Evolutionary conservation across 768 basidiomycete genomes (phyloP), one percentile per base, ranked within the genome.

Genomic region (Trametopsis cervina): DNA sequence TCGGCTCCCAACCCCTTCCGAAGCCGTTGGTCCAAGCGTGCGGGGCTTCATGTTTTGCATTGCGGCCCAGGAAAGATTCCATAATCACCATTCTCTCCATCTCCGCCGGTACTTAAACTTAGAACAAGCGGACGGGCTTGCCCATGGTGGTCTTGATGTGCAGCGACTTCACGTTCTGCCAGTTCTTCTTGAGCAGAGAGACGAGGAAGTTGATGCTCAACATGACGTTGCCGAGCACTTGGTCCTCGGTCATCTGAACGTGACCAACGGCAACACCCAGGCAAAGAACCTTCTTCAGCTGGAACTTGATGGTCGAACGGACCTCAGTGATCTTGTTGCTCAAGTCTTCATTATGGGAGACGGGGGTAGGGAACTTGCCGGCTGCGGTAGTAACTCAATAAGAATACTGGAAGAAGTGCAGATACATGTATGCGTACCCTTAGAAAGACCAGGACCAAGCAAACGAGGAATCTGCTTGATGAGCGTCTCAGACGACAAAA

Each of bases 401-500:
- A n/a, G n/a, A n/a, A n/a, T n/a, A n/a, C n/a, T n/a, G n/a, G n/a
- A n/a, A n/a, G n/a, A n/a, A n/a, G n/a, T n/a, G n/a, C n/a, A n/a
- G n/a, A n/a, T n/a, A n/a, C n/a, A n/a, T n/a, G n/a, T n/a, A n/a
- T n/a, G 68, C 73, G 40, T 53, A 89, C 91, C 92, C 78, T 98
- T 99, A 64, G 95, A 98, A 52, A 99, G 87, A 89, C 96, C 96
- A 60, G 96, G 96, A 52, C 96, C 96, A 53, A 99, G 83, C 45
- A 98, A 83, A 94, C 96, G 95, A 58, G 96, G 96, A 53, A 99
- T 98, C 75, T 97, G 95, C 79, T 96, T 98, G 80, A 99, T 97
- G 58, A 99, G 79, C 52, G 90, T 73, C 69, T 99, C 96, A 50
- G 96, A 98, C 27, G 95, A 81, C 57, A 99, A 75, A 85, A 99